Conservation (phyloP, 768 basidiomycete genomes). For the Naganishia vaughanmartiniae region DNA sequence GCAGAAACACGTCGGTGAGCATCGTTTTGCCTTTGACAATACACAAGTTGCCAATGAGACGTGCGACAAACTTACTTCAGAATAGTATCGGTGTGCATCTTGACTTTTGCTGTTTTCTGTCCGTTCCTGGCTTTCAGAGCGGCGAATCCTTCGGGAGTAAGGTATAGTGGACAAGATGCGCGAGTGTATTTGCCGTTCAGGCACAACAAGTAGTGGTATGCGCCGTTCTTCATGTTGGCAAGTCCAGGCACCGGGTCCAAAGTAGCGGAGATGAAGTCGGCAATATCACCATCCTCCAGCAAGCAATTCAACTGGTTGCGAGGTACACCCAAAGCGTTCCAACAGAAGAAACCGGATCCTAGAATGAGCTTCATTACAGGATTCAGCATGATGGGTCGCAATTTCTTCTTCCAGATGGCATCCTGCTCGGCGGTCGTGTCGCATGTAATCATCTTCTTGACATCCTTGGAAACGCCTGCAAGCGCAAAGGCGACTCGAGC, state of each 20-base stretch:
- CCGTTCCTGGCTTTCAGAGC: conserved; percentile 54
- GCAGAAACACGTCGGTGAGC: background rate
- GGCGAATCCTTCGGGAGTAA: conserved; percentile 64
- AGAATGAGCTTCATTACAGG: conserved; percentile 55
- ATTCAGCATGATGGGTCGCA: conserved; percentile 65
- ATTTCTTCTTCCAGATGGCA: conserved; percentile 62
- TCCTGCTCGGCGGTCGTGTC: conserved; percentile 62
- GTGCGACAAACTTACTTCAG: conserved; percentile 57
- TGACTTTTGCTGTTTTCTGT: conserved; percentile 56
- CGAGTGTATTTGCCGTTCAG: conserved; percentile 62
- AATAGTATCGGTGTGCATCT: conserved; percentile 71
- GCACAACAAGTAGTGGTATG: conserved; percentile 63
- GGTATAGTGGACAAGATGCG: conserved; percentile 62
- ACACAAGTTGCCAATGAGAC: too few relatives aligned
- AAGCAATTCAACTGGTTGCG: conserved; percentile 66
- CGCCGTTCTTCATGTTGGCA: conserved; percentile 58
- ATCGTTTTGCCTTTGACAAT: background rate
- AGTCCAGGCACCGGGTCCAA: conserved; percentile 53
- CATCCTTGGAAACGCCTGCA: conserved; percentile 62
- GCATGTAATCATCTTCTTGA: conserved; percentile 60
- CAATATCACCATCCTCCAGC: conserved; percentile 53
- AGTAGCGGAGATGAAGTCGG: conserved; percentile 53
- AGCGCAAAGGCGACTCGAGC: conserved; percentile 62
- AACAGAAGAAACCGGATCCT: conserved; percentile 57
- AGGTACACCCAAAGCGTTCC: conserved; percentile 78